A percentile compares a stretch with the other conserved stretches of the same genome.
Conservation (phyloP, 306 rosid species). For the Hippophae tibetana region DNA sequence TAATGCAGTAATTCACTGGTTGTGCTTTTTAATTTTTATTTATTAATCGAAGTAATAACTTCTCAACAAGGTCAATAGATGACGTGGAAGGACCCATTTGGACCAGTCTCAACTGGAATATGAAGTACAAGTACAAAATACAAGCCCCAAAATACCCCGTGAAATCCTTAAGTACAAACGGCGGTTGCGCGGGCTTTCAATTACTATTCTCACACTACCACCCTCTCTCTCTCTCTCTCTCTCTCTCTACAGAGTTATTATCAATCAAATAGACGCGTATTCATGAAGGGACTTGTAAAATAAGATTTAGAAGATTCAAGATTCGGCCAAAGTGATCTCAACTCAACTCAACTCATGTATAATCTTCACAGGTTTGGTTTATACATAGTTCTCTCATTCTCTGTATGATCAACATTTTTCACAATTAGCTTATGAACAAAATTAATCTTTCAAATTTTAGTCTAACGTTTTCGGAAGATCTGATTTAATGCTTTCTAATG, state of each 20-base stretch:
- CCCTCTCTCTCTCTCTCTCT: constrained; percentile 8
- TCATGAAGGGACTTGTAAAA: background rate
- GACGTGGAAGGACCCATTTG: constrained; percentile 18
- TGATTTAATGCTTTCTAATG: too few species aligned
- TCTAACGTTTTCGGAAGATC: too few species aligned
- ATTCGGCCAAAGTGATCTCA: background rate
- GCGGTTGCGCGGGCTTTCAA: constrained; percentile 45
- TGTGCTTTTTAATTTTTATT: too few species aligned
- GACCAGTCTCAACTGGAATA: background rate
- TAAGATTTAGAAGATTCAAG: background rate
- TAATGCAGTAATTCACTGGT: too few species aligned
- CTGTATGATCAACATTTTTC: background rate
- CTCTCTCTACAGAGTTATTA: constrained; percentile 7
- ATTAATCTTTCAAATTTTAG: too few species aligned
- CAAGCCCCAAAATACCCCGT: constrained; percentile 24
- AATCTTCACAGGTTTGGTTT: background rate
- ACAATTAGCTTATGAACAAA: too few species aligned
- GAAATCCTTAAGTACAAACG: constrained; percentile 50
- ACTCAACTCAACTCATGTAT: background rate
- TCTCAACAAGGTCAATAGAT: background rate
- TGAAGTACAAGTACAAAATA: background rate
- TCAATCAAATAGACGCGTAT: background rate
- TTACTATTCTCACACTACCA: constrained; percentile 32
- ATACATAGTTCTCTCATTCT: background rate
- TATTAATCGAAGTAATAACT: background rate